Evolutionary conservation across 192 early-diverging fungal genomes (phyloP).

Genomic region (Backusella macrospora): DNA sequence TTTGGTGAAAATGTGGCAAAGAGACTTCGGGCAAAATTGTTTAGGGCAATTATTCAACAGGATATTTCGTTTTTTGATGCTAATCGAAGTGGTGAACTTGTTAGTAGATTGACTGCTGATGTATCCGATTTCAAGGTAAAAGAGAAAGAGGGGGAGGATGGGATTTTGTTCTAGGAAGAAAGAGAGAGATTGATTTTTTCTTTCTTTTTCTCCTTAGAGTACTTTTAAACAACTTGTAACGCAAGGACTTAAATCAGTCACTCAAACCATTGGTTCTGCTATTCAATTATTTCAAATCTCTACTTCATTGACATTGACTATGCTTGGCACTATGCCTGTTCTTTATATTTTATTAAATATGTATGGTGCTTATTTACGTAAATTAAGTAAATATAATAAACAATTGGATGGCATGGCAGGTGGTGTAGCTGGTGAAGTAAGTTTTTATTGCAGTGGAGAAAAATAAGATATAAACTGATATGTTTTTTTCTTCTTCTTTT

Average conservation of each 20-base stretch:
- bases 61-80: conserved; percentile 67
- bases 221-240: conserved; percentile 65
- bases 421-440: conserved; percentile 60
- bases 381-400: conserved; percentile 43
- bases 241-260: conserved; percentile 58
- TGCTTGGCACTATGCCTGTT: conserved; percentile 53
- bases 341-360: conserved; percentile 51
- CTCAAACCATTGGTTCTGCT: conserved; percentile 56
- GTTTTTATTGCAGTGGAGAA: too few relatives aligned
- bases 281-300: conserved; percentile 58
- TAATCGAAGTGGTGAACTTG: conserved; percentile 55
- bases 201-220: conserved; percentile 26
- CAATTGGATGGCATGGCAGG: conserved; percentile 52
- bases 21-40: conserved; percentile 52
- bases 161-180: too few relatives aligned
- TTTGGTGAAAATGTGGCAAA: conserved; percentile 63
- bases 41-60: conserved; percentile 55
- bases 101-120: conserved; percentile 55
- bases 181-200: neutral
- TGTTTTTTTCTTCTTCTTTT: too few relatives aligned
- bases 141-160: neutral
- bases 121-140: conserved; percentile 59
- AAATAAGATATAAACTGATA: too few relatives aligned
- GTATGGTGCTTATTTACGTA: conserved; percentile 61
- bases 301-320: conserved; percentile 52